phyloP scores from a whole-genome alignment of 1,284 basidiomycete genomes.

The Tausonia pullulans region DNA sequence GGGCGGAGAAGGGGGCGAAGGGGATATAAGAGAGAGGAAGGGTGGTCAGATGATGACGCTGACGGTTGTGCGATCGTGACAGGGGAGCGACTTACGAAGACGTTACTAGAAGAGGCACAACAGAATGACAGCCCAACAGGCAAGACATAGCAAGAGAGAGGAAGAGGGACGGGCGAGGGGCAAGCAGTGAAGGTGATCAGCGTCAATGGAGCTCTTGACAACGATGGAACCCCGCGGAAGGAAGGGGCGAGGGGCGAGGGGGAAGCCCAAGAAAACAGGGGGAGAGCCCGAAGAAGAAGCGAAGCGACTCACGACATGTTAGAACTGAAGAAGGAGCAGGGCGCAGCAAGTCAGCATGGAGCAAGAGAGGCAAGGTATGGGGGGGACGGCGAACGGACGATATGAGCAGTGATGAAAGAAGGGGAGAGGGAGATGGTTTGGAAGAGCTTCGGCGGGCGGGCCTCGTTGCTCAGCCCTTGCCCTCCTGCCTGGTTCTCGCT shows the following conservation, averaged over 20 bases:
- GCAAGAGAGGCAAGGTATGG: neutral
- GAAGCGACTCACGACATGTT: neutral
- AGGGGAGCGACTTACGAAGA: constrained; percentile 2
- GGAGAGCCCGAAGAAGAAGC: neutral
- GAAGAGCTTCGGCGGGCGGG: too few species aligned
- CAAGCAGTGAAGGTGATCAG: neutral
- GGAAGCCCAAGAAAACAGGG: neutral
- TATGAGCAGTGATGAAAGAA: too few species aligned
- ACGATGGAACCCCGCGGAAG: neutral
- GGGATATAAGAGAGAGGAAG: neutral
- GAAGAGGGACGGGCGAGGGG: neutral
- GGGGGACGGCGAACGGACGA: too few species aligned
- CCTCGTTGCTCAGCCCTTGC: too few species aligned
- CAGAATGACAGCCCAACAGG: neutral
- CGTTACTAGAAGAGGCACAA: constrained; percentile 2
- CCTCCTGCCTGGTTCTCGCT: too few species aligned
- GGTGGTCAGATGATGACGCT: neutral
- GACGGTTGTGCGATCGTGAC: neutral
- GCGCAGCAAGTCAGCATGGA: neutral
- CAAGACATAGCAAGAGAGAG: neutral
- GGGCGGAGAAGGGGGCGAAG: neutral
- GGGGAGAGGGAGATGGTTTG: too few species aligned
- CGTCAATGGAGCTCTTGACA: neutral
- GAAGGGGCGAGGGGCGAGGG: neutral
- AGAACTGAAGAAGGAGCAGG: neutral